A percentile compares a stretch with the other conserved stretches of the same genome.
These are phyloP conservation scores for Ophiosphaerella narmari DNA, from an alignment of 2,329 filamentous ascomycete species.

Conservation along the genomic window DNA sequence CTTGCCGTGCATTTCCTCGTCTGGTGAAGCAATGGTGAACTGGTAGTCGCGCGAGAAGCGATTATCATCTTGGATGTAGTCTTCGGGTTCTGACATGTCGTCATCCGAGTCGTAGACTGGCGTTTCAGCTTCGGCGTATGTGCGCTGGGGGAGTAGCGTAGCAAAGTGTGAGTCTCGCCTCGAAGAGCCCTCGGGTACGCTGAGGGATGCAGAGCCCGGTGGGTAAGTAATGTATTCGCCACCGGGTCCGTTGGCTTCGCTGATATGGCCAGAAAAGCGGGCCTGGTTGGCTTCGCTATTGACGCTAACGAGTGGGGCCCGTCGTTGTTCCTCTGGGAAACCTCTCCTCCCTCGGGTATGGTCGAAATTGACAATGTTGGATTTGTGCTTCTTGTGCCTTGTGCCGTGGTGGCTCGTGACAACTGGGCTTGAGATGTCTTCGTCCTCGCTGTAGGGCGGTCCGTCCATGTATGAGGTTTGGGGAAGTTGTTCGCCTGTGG, in stretches of 20 bases:
- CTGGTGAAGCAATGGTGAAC: slow-evolving; percentile 91
- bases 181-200: slow-evolving; percentile 36
- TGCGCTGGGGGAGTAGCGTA: slow-evolving; percentile 50
- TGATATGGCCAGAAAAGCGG: slow-evolving; percentile 73
- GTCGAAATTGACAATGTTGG: slow-evolving; percentile 48
- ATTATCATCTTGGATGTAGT: slow-evolving; percentile 65
- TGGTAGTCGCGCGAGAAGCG: slow-evolving; percentile 91
- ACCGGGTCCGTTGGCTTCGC: slow-evolving; percentile 74
- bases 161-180: slow-evolving; percentile 62
- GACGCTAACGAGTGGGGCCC: slow-evolving; percentile 52
- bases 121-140: slow-evolving; percentile 47
- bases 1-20: slow-evolving; percentile 97
- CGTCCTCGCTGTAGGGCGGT: slow-evolving; percentile 92
- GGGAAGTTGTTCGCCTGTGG: slow-evolving; percentile 68
- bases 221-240: slow-evolving; percentile 83
- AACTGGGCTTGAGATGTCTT: slow-evolving; percentile 87
- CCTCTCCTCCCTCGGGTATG: slow-evolving; percentile 42
- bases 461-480: slow-evolving; percentile 80
- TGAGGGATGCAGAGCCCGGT: slow-evolving; percentile 50
- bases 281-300: slow-evolving; percentile 73
- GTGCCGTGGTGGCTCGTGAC: slow-evolving; percentile 70
- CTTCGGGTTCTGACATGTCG: slow-evolving; percentile 55
- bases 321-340: slow-evolving; percentile 41
- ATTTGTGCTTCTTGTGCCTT: slow-evolving; percentile 80
- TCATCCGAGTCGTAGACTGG: slow-evolving; percentile 52